Evolutionary conservation across 257 asterid species (phyloP), one percentile per base, ranked within the genome.

Genomic region (Penstemon eatonii): DNA sequence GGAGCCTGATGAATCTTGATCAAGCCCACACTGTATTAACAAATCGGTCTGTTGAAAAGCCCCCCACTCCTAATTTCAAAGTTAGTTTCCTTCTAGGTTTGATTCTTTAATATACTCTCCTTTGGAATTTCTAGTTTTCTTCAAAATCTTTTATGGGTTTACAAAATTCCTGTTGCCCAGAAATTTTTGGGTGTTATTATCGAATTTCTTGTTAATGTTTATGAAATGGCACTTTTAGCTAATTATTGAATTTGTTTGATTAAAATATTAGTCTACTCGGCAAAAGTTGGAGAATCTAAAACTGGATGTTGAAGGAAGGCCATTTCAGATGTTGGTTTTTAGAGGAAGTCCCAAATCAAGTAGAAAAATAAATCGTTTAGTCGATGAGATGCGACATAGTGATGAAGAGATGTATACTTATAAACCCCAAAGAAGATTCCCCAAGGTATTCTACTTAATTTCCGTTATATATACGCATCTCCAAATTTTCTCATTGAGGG

Each of bases 1-100:
- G 97, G 82, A 91, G 97, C 76, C 75, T 89, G 79, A 91, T 89
- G 96, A 85, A 91, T 86, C 84, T 91, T 67, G 86, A 85, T 82
- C 96, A 80, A 81, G 95, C 95, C 58, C 87, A 73, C 39, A 76
- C 80, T 61, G 73, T 73, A 68, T 83, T 89, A 86, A 87, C 89
- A 7, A 87, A 53, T 71, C 64, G 65, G 72, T 36, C 53, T 33
- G 39, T 54, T 18, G 69, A 60, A 56, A 47, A 7, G 10, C 54
- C 57, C 38, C 25, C 18, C 58, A 74, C 78, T 51, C 63, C 83
- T 2, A 81, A 77, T 54, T 86, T 75, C 72, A 72, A 70, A 38
- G 95, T 87, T 19, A 42, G 82, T 77, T 12, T 47, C 56, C 54
- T 43, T 56, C 4, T 6, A 1, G 38, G 38, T 12, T 33, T 12